Evolutionary conservation across 352 stramenopile genomes (phyloP).

Genomic region (Phytophthora hybrid): DNA sequence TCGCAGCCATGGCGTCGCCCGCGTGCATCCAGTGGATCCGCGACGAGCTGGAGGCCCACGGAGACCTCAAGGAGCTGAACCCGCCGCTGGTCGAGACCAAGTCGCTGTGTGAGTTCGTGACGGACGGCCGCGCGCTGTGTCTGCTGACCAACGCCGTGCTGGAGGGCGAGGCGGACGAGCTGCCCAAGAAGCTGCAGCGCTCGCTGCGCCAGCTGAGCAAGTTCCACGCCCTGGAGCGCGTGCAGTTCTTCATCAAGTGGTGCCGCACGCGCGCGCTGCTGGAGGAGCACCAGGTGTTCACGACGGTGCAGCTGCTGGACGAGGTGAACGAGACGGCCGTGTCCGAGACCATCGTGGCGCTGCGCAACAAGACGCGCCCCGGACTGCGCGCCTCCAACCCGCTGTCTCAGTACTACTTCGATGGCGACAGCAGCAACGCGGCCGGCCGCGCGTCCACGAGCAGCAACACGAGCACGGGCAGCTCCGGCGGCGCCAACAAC

Average conservation of each 20-base stretch:
- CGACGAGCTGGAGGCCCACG: slow-evolving; percentile 54
- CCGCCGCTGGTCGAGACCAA: slow-evolving; percentile 41
- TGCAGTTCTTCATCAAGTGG: slow-evolving; percentile 91
- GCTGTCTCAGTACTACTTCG: slow-evolving; percentile 44
- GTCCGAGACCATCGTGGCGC: slow-evolving; percentile 61
- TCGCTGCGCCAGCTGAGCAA: slow-evolving; percentile 74
- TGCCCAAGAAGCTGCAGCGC: slow-evolving; percentile 80
- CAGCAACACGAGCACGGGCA: slow-evolving; percentile 33
- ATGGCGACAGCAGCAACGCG: slow-evolving; percentile 20
- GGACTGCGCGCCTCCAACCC: slow-evolving; percentile 34
- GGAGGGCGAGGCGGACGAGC: slow-evolving; percentile 35
- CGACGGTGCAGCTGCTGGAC: slow-evolving; percentile 82
- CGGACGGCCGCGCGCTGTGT: slow-evolving; percentile 80
- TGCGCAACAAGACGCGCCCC: slow-evolving; percentile 68
- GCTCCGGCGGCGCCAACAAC: slow-evolving; percentile 37
- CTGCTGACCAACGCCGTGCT: slow-evolving; percentile 63
- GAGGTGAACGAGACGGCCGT: slow-evolving; percentile 78
- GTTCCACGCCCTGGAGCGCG: slow-evolving; percentile 83
- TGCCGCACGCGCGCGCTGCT: slow-evolving; percentile 60
- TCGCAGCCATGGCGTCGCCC: slow-evolving; percentile 33
- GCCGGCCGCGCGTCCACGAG: slow-evolving; percentile 23
- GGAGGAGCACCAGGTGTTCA: slow-evolving; percentile 81
- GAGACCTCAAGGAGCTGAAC: slow-evolving; percentile 38
- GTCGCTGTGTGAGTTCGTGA: slow-evolving; percentile 75
- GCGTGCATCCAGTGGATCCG: slow-evolving; percentile 69